Conservation (phyloP, 176 grass and related monocot genomes). For the Musa itinerans region DNA sequence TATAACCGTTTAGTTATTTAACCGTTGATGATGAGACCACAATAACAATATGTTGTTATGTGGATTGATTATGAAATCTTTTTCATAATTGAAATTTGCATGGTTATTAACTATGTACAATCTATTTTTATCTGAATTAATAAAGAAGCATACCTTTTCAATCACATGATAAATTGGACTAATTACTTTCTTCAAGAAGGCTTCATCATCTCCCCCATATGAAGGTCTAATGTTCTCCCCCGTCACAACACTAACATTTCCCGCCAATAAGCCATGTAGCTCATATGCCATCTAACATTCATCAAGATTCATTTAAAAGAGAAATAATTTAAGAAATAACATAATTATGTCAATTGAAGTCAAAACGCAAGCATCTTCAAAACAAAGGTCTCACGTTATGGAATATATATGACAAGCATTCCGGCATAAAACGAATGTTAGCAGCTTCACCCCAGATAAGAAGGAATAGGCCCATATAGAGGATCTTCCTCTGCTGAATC, state of each 20-base stretch:
- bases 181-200: constrained; percentile 94
- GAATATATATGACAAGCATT: constrained; percentile 94
- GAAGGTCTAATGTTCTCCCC: constrained; percentile 90
- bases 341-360: not conserved
- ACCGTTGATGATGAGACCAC: not conserved
- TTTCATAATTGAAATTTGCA: too few relatives aligned
- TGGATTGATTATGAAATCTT: too few relatives aligned
- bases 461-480: constrained; percentile 90
- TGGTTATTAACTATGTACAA: not conserved
- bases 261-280: constrained; percentile 67
- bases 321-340: constrained; percentile 9
- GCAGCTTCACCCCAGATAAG: constrained; percentile 93
- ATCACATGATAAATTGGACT: constrained; percentile 86
- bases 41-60: not conserved
- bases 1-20: constrained; percentile 22
- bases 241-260: constrained; percentile 81
- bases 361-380: constrained; percentile 4
- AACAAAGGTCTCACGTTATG: constrained; percentile 56
- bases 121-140: constrained; percentile 1
- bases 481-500: constrained; percentile 71
- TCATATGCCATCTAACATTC: constrained; percentile 90
- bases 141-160: constrained; percentile 35
- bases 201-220: constrained; percentile 86
- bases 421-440: constrained; percentile 92
- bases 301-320: constrained; percentile 12